These are phyloP conservation scores for Euphorbia peplus DNA, from an alignment of 345 rosid species.

Conservation along the genomic window DNA sequence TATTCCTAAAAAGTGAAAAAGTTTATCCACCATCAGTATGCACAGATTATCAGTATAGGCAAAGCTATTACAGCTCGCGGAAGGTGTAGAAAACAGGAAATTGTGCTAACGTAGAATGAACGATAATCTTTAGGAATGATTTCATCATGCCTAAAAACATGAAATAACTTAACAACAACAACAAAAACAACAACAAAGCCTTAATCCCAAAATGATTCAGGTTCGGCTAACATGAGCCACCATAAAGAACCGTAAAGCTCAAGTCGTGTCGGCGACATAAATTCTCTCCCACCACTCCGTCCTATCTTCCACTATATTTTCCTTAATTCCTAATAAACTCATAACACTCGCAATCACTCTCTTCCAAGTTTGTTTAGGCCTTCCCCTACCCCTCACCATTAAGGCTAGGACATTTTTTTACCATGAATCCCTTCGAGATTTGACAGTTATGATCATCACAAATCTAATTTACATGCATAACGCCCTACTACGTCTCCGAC, in stretches of 20 bases:
- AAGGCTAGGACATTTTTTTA: neutral
- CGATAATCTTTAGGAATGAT: neutral
- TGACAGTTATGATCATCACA: neutral
- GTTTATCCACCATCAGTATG: slow-evolving; percentile 11
- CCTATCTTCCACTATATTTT: too few species aligned
- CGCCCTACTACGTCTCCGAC: neutral
- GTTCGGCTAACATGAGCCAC: too few species aligned
- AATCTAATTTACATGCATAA: neutral
- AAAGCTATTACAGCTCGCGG: neutral
- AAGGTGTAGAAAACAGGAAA: neutral
- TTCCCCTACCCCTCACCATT: too few species aligned
- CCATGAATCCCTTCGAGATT: neutral
- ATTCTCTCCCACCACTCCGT: too few species aligned
- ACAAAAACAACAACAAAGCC: too few species aligned
- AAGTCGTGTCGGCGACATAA: too few species aligned
- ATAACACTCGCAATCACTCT: too few species aligned
- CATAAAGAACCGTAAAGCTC: too few species aligned
- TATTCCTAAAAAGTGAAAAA: slow-evolving; percentile 36
- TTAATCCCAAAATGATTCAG: too few species aligned
- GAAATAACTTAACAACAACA: too few species aligned
- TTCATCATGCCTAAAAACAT: neutral
- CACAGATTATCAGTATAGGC: neutral
- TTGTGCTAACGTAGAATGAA: slow-evolving; percentile 5
- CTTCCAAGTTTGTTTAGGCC: too few species aligned
- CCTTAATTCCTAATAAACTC: too few species aligned